Conservation (phyloP, 2,329 filamentous ascomycete genomes). For the Venturia nashicola region DNA sequence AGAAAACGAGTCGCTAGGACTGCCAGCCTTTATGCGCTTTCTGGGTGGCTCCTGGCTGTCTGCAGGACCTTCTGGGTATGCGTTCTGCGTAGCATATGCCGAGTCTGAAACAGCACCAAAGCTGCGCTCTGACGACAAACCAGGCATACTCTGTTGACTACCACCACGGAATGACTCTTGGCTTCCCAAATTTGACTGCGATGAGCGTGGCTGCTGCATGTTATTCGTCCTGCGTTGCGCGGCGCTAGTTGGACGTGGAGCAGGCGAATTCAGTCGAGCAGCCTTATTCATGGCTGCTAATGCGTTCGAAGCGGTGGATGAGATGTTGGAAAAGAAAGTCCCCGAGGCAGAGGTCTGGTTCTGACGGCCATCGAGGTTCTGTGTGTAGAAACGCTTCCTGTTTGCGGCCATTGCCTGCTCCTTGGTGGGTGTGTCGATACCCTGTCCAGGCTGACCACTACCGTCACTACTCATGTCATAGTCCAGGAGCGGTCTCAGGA, state of each 20-base stretch:
- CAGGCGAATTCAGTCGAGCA: slow-evolving; percentile 80
- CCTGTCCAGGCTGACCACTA: slow-evolving; percentile 52
- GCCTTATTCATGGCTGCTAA: slow-evolving; percentile 90
- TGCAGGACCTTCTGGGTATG: slow-evolving; percentile 12
- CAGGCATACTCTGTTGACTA: slow-evolving; percentile 67
- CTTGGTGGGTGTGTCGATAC: slow-evolving; percentile 90
- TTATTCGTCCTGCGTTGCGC: slow-evolving; percentile 48
- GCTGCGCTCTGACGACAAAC: slow-evolving; percentile 62
- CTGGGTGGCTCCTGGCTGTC: slow-evolving; percentile 64
- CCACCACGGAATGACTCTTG: slow-evolving; percentile 56
- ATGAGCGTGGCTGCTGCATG: slow-evolving; percentile 46
- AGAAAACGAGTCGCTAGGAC: slow-evolving; percentile 25
- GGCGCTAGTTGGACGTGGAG: slow-evolving; percentile 49
- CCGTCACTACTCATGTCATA: slow-evolving; percentile 73
- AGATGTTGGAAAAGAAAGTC: slow-evolving; percentile 97
- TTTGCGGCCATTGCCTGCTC: slow-evolving; percentile 94
- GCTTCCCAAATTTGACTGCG: slow-evolving; percentile 50
- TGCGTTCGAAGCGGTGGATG: slow-evolving; percentile 79
- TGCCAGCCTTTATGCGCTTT: slow-evolving; percentile 52
- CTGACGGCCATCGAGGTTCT: slow-evolving; percentile 54
- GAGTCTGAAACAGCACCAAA: slow-evolving; percentile 53
- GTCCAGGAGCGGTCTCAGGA: slow-evolving; percentile 61
- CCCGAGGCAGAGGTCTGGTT: slow-evolving; percentile 43
- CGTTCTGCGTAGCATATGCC: slow-evolving; percentile 50
- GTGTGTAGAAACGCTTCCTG: slow-evolving; percentile 82